A percentile compares a stretch with the other conserved stretches of the same genome.
Evolutionary conservation across 805 yeast genomes (phyloP).

Genomic region (Millerozyma acaciae): DNA sequence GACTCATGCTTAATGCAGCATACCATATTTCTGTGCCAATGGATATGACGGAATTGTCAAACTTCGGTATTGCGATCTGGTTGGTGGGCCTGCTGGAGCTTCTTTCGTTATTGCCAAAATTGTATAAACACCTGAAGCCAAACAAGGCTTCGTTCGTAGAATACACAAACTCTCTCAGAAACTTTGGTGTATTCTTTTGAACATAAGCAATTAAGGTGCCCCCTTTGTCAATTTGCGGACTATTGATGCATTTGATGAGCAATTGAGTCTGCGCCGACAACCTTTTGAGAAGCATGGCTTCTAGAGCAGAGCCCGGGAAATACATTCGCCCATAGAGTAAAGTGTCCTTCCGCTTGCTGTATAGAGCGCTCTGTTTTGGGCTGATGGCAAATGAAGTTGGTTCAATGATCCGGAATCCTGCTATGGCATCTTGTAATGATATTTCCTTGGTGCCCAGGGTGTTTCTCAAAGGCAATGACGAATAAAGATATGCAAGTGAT

Average conservation of each 20-base stretch:
- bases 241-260: conserved; percentile 71
- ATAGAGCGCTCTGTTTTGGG: conserved; percentile 2
- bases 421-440: conserved; percentile 61
- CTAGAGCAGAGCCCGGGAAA: conserved; percentile 81
- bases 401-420: conserved; percentile 61
- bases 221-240: conserved; percentile 49
- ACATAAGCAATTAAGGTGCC: conserved; percentile 63
- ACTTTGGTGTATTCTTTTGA: conserved; percentile 62
- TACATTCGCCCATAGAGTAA: conserved; percentile 82
- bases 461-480: conserved; percentile 53
- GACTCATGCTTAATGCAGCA: conserved; percentile 77
- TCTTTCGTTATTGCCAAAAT: conserved; percentile 38
- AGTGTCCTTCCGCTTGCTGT: conserved; percentile 23
- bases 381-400: conserved; percentile 29
- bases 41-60: conserved; percentile 63
- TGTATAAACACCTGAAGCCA: conserved; percentile 78
- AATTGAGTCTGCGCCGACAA: conserved; percentile 59
- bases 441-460: conserved; percentile 50
- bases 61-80: conserved; percentile 41
- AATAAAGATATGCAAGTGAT: conserved; percentile 75
- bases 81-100: conserved; percentile 27
- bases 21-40: conserved; percentile 88
- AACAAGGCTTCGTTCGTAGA: conserved; percentile 80
- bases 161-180: conserved; percentile 69
- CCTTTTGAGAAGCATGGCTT: conserved; percentile 77